A percentile compares a stretch with the other conserved stretches of the same genome.
phyloP scores from a whole-genome alignment of 176 grass and related monocot genomes.

The Carex pumila region DNA sequence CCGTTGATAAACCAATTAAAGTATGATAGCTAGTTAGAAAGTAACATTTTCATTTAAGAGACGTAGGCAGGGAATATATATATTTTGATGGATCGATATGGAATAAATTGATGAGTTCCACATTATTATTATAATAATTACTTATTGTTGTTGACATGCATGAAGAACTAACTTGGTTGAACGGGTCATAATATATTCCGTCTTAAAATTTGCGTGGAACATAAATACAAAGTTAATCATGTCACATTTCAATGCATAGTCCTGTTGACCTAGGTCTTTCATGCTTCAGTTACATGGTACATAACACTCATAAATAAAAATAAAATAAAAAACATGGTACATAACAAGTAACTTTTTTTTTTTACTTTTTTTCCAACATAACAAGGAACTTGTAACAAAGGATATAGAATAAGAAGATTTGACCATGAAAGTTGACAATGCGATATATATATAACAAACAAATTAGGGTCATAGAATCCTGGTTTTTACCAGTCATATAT shows the following conservation, averaged over 20 bases:
- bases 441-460: background rate
- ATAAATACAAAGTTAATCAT: background rate
- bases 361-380: background rate
- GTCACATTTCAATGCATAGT: background rate
- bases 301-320: background rate
- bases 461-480: background rate
- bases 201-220: constrained; percentile 1
- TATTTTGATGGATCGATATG: background rate
- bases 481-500: background rate
- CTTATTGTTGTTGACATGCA: background rate
- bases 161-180: background rate
- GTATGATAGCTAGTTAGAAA: background rate
- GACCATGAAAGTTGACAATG: background rate
- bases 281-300: background rate
- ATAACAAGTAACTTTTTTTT: background rate
- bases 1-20: background rate
- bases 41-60: background rate
- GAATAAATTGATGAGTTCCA: background rate
- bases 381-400: background rate
- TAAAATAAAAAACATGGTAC: too few species aligned
- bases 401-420: background rate
- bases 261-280: background rate
- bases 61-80: background rate
- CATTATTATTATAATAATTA: background rate
- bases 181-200: background rate